Evolutionary conservation across 345 rosid species (phyloP), one percentile per base, ranked within the genome.

Genomic region (Tarenaya hassleriana): DNA sequence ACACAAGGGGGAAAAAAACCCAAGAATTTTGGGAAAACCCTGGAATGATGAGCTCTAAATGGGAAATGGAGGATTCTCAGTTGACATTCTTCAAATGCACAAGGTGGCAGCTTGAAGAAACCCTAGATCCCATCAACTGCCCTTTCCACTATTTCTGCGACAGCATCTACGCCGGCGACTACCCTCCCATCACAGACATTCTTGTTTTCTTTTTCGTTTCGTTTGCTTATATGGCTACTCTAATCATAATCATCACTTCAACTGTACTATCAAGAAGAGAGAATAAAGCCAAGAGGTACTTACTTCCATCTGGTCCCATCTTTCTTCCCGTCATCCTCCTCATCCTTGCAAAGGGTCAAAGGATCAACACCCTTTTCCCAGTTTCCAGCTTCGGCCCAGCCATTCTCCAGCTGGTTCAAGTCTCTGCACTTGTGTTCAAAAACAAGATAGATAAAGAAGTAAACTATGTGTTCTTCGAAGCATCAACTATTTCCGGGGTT

Each of bases 141-240:
- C 90, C 86, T 32, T 84, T 67, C 44, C 96, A 88, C 70, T 88
- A 88, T 73, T 88, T 69, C 66, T 84, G 96, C 42, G 90, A 88
- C 55, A 75, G 84, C 58, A 55, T 17, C 18, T 82, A 80, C 63
- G 69, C 84, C 0, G 90, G 85, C 0, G 47, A 76, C 49, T 82
- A 79, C 42, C 80, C 86, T 1, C 50, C 56, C 8, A 57, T 39
- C 13, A 77, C 62, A 1, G 96, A 88, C 34, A 41, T 74, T 68
- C 17, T 70, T 0, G 79, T 70, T 50, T 46, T 80, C 32, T 43
- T 78, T 24, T 70, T 80, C 18, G n/a, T 75, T 3, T 27, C 75
- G 3, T 47, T 75, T 43, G 66, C 79, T 12, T 84, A 66, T 57
- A 56, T 84, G 33, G 58, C 78, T 10, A 67, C 82, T 1, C 50